Evolutionary conservation across 495 filamentous ascomycete species (phyloP).

Genomic region (Beverwykella pulmonaria): DNA sequence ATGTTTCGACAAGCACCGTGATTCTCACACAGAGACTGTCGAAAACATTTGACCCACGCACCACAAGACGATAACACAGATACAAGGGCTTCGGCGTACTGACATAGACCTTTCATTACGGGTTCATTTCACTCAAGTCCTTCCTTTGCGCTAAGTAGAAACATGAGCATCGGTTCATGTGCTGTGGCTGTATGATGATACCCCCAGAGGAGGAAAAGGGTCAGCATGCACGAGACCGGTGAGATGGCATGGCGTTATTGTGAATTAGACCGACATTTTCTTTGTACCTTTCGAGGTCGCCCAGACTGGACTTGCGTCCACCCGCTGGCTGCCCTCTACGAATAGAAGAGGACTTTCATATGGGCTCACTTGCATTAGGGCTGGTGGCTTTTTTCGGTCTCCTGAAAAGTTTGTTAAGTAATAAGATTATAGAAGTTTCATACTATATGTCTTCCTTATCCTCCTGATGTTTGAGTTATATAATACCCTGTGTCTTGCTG

Average conservation of each 20-base stretch:
- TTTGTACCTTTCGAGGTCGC: not conserved
- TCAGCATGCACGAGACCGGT: not conserved
- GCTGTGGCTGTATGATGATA: slow-evolving; percentile 19
- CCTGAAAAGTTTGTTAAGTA: slow-evolving; percentile 2
- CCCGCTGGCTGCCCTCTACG: not conserved
- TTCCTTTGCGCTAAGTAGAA: not conserved
- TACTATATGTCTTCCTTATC: not conserved
- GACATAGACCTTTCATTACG: slow-evolving; percentile 24
- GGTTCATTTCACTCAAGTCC: not conserved
- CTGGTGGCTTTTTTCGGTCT: not conserved
- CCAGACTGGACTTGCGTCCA: not conserved
- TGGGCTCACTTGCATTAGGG: not conserved
- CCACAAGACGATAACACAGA: slow-evolving; percentile 1
- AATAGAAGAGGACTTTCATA: not conserved
- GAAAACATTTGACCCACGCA: not conserved
- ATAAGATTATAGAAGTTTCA: not conserved
- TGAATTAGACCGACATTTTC: slow-evolving; percentile 22
- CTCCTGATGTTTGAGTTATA: no score
- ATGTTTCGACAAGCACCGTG: not conserved
- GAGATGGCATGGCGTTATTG: not conserved
- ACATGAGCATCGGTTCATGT: slow-evolving; percentile 3
- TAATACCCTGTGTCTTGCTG: no score
- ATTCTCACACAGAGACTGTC: not conserved
- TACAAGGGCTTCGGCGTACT: slow-evolving; percentile 27
- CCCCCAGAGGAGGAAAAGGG: slow-evolving; percentile 1